Base-by-base conservation (phyloP, 1,284 basidiomycete species). In the Austropuccinia psidii region DNA sequence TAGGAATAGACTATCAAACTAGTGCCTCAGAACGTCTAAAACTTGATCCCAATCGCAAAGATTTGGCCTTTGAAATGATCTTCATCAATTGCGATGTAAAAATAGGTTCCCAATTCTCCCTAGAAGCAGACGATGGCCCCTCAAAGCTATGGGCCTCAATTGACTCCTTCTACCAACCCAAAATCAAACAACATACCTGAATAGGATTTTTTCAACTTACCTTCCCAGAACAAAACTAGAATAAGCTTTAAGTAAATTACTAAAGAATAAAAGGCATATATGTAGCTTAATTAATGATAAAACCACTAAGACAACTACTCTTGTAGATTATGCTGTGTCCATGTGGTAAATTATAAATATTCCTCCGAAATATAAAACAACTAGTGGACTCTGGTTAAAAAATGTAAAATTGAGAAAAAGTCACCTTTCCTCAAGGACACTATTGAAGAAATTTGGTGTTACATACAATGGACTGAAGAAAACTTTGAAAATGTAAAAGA, bases 121-220 rank as follows among this genome's bases (percentile, higher is more conserved):
- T 24, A n/a, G 37, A 62, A 43, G 58, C 58, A 8, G 21, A 21
- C 2, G 58, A 45, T 6, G 37, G 31, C n/a, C 58, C 39, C 9
- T 62, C 27, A 21, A 43, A n/a, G 19, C 35, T 62, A 15, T 62
- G 58, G 58, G 21, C 27, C 35, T 21, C 41, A 11, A 11, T 62
- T 3, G 21, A 62, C 19, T 27, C 41, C 24, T 60, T 39, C 4
- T 60, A 60, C 35, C 57, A 35, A 27, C 57, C 57, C 58, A 62
- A 62, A 62, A 62, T n/a, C 58, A 62, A 45, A 31, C 37, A 3
- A 62, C 39, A 21, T 62, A 43, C 58, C 58, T 62, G 6, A 62
- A 62, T 27, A 8, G 39, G 13, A 62, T 62, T 43, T 62, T 62
- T 8, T 43, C 39, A 4, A 43, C 37, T 11, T 17, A 29, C 19